A percentile compares a stretch with the other conserved stretches of the same genome.
phyloP scores from a whole-genome alignment of 192 early-diverging fungal genomes.

The Martensiomyces pterosporus region DNA sequence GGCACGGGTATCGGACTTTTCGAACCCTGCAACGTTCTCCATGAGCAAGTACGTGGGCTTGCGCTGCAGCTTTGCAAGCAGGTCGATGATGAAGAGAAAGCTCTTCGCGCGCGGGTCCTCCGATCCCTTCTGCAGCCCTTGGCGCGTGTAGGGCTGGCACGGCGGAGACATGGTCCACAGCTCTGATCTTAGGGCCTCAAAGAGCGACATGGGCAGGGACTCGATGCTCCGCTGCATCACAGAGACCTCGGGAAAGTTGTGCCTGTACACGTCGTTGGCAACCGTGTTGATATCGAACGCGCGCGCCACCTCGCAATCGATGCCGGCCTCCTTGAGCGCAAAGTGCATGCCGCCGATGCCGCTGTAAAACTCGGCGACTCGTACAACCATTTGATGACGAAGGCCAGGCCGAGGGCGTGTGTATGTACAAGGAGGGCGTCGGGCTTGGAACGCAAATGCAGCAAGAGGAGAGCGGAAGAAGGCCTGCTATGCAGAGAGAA shows the following conservation, averaged over 20 bases:
- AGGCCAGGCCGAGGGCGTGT: too few species aligned
- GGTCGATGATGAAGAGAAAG: constrained; percentile 67
- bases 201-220: constrained; percentile 54
- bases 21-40: constrained; percentile 83
- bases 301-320: constrained; percentile 62
- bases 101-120: constrained; percentile 68
- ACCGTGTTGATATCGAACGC: constrained; percentile 94
- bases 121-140: constrained; percentile 66
- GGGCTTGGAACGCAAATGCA: too few species aligned
- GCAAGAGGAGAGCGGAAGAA: not conserved
- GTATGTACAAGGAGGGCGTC: too few species aligned
- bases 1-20: constrained; percentile 60
- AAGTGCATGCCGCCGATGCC: constrained; percentile 66
- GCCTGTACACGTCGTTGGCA: constrained; percentile 73
- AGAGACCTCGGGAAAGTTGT: constrained; percentile 55
- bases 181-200: constrained; percentile 60
- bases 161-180: constrained; percentile 81
- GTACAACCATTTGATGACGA: constrained; percentile 27
- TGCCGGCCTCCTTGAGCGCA: constrained; percentile 63
- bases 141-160: constrained; percentile 77
- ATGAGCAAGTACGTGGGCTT: constrained; percentile 64
- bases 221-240: constrained; percentile 60
- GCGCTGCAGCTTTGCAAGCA: constrained; percentile 53
- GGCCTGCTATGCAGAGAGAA: not conserved
- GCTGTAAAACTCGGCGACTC: constrained; percentile 54